Conservation (phyloP, 257 asterid species). For the Nemophila menziesii region DNA sequence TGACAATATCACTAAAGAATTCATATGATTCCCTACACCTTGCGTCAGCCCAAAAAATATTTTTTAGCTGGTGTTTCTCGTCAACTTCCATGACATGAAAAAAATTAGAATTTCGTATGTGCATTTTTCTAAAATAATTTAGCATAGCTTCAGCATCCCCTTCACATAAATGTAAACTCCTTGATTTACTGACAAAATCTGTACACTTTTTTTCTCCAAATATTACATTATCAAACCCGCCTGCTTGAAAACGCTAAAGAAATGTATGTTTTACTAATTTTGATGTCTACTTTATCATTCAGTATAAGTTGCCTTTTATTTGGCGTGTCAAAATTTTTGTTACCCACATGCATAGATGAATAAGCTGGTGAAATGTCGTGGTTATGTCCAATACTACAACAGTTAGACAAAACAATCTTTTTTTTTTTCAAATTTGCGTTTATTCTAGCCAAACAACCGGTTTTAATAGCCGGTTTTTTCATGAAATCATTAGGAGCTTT, state of each 20-base stretch:
- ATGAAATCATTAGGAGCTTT: no score
- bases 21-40: background rate
- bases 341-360: background rate
- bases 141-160: background rate
- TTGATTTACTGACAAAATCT: no score
- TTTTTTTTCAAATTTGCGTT: no score
- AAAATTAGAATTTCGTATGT: background rate
- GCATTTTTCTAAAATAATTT: background rate
- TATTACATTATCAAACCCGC: background rate
- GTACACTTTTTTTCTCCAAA: background rate
- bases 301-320: no score
- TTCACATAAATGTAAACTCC: background rate
- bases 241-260: background rate
- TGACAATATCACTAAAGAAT: slow-evolving; percentile 5
- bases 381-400: background rate
- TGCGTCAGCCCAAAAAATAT: slow-evolving; percentile 10
- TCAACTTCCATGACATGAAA: no score
- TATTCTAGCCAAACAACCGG: no score
- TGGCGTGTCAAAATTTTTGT: no score
- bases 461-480: no score
- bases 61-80: slow-evolving; percentile 1
- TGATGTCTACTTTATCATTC: no score
- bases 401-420: no score
- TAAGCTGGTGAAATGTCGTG: background rate
- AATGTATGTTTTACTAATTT: no score